These are phyloP conservation scores for Tetrahymena malaccensis DNA, from an alignment of 73 alveolate genomes.

Conservation along the genomic window DNA sequence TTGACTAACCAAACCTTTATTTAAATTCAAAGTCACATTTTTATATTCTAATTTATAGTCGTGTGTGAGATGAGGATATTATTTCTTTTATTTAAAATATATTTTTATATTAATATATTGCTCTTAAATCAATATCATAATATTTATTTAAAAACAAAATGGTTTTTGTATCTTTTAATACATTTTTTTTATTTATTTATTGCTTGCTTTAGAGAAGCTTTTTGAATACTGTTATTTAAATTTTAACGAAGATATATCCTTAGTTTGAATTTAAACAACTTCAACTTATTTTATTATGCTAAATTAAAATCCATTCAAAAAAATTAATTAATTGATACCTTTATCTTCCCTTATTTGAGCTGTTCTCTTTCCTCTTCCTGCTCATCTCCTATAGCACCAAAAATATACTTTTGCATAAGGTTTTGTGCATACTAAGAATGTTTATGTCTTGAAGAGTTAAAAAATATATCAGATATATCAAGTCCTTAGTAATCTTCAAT, in stretches of 20 bases:
- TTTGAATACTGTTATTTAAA: neutral
- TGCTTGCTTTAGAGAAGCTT: neutral
- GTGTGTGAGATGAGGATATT: neutral
- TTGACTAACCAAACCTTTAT: neutral
- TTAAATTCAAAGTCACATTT: neutral
- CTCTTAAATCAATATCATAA: no score
- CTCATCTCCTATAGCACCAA: neutral
- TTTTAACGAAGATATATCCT: neutral
- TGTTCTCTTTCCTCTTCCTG: neutral
- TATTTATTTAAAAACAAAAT: no score
- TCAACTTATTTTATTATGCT: neutral
- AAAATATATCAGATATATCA: neutral
- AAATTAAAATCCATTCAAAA: no score
- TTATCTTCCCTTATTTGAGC: neutral
- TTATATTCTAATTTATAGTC: neutral
- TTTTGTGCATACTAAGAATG: neutral
- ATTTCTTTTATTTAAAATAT: neutral
- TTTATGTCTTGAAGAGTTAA: neutral
- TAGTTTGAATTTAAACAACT: neutral
- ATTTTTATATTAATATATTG: neutral
- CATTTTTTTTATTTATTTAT: neutral
- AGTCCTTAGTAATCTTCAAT: neutral
- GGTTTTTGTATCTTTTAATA: no score
- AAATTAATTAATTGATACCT: neutral
- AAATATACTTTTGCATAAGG: neutral